Evolutionary conservation across 257 asterid genomes (phyloP).

Genomic region (Solanum virginianum): DNA sequence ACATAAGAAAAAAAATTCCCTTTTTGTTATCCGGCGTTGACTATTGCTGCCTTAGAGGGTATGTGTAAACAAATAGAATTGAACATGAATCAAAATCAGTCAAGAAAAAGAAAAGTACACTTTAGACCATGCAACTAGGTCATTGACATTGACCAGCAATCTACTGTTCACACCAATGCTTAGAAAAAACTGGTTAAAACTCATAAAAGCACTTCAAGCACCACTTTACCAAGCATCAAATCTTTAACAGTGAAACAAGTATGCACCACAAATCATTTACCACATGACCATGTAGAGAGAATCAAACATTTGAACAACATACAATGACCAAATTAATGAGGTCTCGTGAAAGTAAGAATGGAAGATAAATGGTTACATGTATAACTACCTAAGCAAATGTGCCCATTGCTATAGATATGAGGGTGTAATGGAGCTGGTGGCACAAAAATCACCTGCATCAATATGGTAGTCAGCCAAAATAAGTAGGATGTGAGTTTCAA

Average conservation of each 20-base stretch:
- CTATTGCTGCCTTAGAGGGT: not conserved
- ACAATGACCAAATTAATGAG: not conserved
- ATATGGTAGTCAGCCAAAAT: not conserved
- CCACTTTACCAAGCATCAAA: not conserved
- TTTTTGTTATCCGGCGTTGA: not conserved
- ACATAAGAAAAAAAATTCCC: not conserved
- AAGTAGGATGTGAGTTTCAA: not conserved
- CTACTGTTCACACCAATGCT: not conserved
- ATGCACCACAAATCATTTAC: not conserved
- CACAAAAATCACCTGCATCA: conserved; percentile 55
- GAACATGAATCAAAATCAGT: not conserved
- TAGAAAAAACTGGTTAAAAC: not conserved
- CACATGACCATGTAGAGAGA: not conserved
- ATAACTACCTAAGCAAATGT: conserved; percentile 64
- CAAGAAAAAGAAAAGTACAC: not conserved
- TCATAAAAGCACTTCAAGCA: not conserved
- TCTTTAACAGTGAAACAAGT: not conserved
- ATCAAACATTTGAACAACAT: not conserved
- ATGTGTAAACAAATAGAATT: not conserved
- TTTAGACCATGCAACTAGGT: not conserved
- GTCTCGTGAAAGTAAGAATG: not conserved
- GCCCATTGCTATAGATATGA: conserved; percentile 81
- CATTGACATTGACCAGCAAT: not conserved
- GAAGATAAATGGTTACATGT: not conserved
- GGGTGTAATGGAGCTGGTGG: conserved; percentile 80